Percentiles rank a stretch among this genome's conserved stretches.
Conservation (phyloP, 495 filamentous ascomycete species). For the Peziza echinospora region DNA sequence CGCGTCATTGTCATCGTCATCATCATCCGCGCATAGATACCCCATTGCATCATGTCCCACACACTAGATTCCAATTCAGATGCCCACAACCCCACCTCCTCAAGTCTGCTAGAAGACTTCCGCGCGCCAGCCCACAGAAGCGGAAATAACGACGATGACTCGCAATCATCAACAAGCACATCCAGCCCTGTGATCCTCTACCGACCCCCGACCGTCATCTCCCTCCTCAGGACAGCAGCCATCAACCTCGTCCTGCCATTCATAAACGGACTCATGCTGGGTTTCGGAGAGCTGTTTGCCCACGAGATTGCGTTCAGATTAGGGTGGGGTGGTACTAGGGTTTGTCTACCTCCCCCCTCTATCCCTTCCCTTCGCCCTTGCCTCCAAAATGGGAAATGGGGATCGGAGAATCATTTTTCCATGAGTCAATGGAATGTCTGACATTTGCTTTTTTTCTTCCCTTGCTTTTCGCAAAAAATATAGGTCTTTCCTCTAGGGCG, state of each 20-base stretch:
- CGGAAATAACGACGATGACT: slow-evolving; percentile 5
- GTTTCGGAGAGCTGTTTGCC: slow-evolving; percentile 88
- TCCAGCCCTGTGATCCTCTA: slow-evolving; percentile 71
- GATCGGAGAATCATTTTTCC: neutral
- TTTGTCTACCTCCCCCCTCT: slow-evolving; percentile 22
- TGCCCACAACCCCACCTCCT: too few relatives aligned
- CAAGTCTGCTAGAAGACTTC: too few relatives aligned
- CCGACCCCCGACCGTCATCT: slow-evolving; percentile 66
- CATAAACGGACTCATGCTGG: slow-evolving; percentile 94
- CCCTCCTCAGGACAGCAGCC: slow-evolving; percentile 63
- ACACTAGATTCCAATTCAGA: too few relatives aligned
- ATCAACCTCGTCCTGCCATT: slow-evolving; percentile 93
- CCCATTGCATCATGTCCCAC: too few relatives aligned
- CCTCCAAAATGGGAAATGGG: neutral
- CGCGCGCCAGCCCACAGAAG: neutral
- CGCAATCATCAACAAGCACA: slow-evolving; percentile 11
- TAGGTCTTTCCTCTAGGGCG: slow-evolving; percentile 47
- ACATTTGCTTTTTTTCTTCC: neutral
- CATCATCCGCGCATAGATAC: too few relatives aligned
- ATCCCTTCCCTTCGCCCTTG: neutral
- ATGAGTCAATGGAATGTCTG: neutral
- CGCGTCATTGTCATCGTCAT: too few relatives aligned
- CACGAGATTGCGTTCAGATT: slow-evolving; percentile 84
- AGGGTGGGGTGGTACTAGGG: slow-evolving; percentile 85
- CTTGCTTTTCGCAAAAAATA: too few relatives aligned